Percentiles rank a stretch among this genome's conserved stretches.
These are phyloP conservation scores for Candida tammaniensis DNA, from an alignment of 805 yeast species.

Conservation along the genomic window DNA sequence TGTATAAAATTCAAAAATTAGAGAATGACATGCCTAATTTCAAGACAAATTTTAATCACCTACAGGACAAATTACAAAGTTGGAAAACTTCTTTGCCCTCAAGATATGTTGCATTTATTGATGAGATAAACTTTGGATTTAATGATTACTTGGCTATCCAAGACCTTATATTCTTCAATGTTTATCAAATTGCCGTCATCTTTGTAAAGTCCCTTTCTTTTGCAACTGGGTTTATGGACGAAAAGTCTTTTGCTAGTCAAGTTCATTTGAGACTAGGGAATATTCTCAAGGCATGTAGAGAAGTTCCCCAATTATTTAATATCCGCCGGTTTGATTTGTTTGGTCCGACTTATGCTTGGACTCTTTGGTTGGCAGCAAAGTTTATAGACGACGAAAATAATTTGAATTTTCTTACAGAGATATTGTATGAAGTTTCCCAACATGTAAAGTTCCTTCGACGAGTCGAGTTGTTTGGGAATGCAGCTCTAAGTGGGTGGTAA, in stretches of 20 bases:
- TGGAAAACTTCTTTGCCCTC: slow-evolving; percentile 6
- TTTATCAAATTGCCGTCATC: slow-evolving; percentile 3
- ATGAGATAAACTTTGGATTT: slow-evolving; percentile 2
- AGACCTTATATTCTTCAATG: slow-evolving; percentile 2
- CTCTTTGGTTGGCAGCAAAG: slow-evolving; percentile 1
- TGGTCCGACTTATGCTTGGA: slow-evolving; percentile 6
- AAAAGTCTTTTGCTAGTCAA: not conserved
- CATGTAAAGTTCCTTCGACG: slow-evolving; percentile 26
- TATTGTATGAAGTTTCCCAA: slow-evolving; percentile 15
- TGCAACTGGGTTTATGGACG: not conserved
- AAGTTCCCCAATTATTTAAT: slow-evolving; percentile 1
- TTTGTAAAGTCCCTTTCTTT: not conserved
- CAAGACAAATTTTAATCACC: not conserved
- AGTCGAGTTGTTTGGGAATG: slow-evolving; percentile 41
- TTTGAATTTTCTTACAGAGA: slow-evolving; percentile 2
- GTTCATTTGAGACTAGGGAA: slow-evolving; percentile 1
- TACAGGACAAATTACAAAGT: not conserved
- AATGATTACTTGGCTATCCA: slow-evolving; percentile 5
- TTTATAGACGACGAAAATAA: not conserved
- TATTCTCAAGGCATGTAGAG: slow-evolving; percentile 3
- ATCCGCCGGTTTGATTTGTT: slow-evolving; percentile 1
- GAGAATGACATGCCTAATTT: not conserved
- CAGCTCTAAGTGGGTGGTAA: slow-evolving; percentile 39
- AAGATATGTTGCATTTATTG: slow-evolving; percentile 4
- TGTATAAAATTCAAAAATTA: slow-evolving; percentile 1